Evolutionary conservation across 306 rosid genomes (phyloP).

Genomic region (Mimosa pudica): DNA sequence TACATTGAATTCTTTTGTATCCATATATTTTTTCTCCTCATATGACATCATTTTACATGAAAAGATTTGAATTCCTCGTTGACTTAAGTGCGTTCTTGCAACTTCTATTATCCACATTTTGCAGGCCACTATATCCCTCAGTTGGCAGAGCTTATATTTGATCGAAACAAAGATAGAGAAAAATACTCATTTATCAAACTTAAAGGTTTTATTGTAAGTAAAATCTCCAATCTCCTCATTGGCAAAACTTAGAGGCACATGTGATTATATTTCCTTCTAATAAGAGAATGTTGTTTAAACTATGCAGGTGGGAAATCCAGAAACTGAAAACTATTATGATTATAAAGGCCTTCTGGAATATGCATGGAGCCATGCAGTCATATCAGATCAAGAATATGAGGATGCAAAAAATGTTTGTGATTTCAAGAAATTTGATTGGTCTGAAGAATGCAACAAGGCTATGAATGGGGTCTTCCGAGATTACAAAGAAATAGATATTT

Average conservation of each 20-base stretch:
- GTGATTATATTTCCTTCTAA: constrained; percentile 7
- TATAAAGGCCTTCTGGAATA: constrained; percentile 51
- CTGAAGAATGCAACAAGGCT: constrained; percentile 50
- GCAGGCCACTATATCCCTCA: constrained; percentile 66
- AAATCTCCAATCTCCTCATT: neutral
- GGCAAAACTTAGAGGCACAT: neutral
- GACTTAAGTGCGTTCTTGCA: neutral
- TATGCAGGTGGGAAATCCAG: constrained; percentile 58
- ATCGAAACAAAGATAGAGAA: constrained; percentile 47
- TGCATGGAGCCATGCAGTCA: constrained; percentile 69
- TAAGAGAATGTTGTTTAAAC: neutral
- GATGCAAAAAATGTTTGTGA: constrained; percentile 54
- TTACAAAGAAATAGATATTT: constrained; percentile 57
- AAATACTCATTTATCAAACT: constrained; percentile 50
- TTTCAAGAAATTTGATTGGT: constrained; percentile 48
- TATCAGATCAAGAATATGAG: constrained; percentile 53
- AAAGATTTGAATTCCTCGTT: neutral
- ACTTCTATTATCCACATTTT: constrained; percentile 9
- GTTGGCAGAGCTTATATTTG: constrained; percentile 54
- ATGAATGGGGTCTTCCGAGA: constrained; percentile 42
- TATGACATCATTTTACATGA: neutral
- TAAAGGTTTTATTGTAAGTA: constrained; percentile 65
- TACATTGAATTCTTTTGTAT: neutral
- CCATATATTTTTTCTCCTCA: neutral
- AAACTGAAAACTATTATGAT: constrained; percentile 51